Conservation (phyloP, 1,284 basidiomycete genomes). For the Ganoderma leucocontextum region DNA sequence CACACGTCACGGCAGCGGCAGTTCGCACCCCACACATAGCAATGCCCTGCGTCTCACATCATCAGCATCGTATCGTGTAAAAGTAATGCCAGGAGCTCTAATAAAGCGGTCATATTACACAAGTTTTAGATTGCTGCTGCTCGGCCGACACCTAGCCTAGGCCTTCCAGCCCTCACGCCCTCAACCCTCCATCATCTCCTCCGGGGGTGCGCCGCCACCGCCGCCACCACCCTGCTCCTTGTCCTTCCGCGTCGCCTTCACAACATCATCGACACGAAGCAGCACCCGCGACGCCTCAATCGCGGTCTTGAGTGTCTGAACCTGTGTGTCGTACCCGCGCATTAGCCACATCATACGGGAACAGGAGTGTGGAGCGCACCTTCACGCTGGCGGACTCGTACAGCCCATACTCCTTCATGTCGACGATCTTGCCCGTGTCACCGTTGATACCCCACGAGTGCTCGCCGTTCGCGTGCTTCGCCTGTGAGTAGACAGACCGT, state of each 20-base stretch:
- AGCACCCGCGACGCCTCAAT: conserved; percentile 93
- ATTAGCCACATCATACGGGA: not conserved
- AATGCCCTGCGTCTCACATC: too few species aligned
- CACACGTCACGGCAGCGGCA: too few species aligned
- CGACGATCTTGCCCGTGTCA: conserved; percentile 92
- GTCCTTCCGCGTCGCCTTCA: conserved; percentile 83
- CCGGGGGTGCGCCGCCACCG: conserved; percentile 53
- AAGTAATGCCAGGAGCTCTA: not conserved
- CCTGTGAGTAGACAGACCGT: conserved; percentile 53
- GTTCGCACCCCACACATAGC: too few species aligned
- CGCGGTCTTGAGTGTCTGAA: conserved; percentile 97
- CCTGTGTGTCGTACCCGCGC: conserved; percentile 48
- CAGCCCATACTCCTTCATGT: conserved; percentile 95
- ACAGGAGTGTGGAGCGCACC: conserved; percentile 45
- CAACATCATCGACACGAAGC: conserved; percentile 94
- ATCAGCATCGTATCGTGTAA: not conserved
- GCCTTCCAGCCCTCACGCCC: not conserved
- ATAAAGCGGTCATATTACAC: conserved; percentile 26
- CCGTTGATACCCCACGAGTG: conserved; percentile 94
- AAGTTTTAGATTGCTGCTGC: conserved; percentile 27
- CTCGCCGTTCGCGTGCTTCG: conserved; percentile 94
- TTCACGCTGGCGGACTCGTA: conserved; percentile 98
- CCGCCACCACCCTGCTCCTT: conserved; percentile 55
- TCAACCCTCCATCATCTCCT: conserved; percentile 60
- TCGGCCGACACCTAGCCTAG: not conserved